These are phyloP conservation scores for Solanum hybrid DNA, from an alignment of 305 asterid genomes.

Conservation along the genomic window DNA sequence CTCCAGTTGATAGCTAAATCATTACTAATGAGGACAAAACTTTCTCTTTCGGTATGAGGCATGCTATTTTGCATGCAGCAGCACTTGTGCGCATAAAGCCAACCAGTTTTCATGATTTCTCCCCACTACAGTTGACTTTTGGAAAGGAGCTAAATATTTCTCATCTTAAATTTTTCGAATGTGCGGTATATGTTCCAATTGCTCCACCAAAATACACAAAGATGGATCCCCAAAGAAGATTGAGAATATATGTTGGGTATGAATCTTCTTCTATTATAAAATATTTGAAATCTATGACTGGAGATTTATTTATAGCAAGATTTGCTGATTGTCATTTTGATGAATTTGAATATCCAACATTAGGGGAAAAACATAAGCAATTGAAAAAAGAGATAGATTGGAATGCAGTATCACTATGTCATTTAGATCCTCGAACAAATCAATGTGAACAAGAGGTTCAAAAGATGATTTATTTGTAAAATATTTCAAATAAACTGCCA, in stretches of 20 bases:
- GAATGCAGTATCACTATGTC: not conserved
- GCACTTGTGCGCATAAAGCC: not conserved
- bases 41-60: not conserved
- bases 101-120: not conserved
- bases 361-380: not conserved
- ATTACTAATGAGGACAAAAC: not conserved
- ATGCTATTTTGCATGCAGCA: not conserved
- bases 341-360: not conserved
- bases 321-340: not conserved
- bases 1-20: not conserved
- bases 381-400: not conserved
- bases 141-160: not conserved
- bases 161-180: not conserved
- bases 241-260: not conserved
- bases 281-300: not conserved
- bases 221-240: not conserved
- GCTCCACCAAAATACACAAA: not conserved
- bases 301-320: not conserved
- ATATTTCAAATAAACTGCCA: not conserved
- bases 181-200: not conserved
- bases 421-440: not conserved
- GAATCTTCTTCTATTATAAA: not conserved
- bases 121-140: not conserved
- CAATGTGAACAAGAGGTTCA: not conserved
- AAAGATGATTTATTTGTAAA: not conserved